A percentile compares a stretch with the other conserved stretches of the same genome.
These are phyloP conservation scores for Blepharisma stoltei DNA, from an alignment of 73 alveolate genomes.

Conservation along the genomic window DNA sequence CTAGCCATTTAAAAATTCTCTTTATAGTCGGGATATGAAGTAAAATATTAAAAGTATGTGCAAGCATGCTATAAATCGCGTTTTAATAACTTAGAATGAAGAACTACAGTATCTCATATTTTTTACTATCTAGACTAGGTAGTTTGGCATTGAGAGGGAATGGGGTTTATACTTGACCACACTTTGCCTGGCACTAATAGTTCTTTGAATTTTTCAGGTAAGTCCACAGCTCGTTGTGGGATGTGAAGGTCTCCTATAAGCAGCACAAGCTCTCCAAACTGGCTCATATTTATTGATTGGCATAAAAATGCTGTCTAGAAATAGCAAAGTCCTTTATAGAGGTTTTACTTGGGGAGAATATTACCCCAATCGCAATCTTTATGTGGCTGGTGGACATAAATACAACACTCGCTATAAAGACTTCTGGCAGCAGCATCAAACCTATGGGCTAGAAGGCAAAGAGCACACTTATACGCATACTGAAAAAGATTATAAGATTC, in stretches of 20 bases:
- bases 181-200: conserved; percentile 79
- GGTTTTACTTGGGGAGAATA: conserved; percentile 16
- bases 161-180: too few relatives aligned
- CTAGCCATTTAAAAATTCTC: too few relatives aligned
- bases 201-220: conserved; percentile 77
- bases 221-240: conserved; percentile 77
- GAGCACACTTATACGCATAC: conserved; percentile 27
- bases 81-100: too few relatives aligned
- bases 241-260: conserved; percentile 81
- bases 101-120: too few relatives aligned
- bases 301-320: conserved; percentile 17
- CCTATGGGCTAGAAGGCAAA: conserved; percentile 23
- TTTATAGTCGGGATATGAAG: too few relatives aligned
- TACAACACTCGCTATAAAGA: conserved; percentile 17
- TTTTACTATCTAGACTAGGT: too few relatives aligned
- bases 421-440: background rate
- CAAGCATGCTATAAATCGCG: too few relatives aligned
- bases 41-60: too few relatives aligned
- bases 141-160: too few relatives aligned
- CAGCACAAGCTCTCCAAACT: conserved; percentile 57
- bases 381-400: conserved; percentile 23
- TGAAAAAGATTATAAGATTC: conserved; percentile 21
- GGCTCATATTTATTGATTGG: conserved; percentile 10
- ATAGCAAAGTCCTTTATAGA: background rate
- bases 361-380: conserved; percentile 7